Evolutionary conservation across 1,284 basidiomycete species (phyloP).

Genomic region (Trametes pubescens): DNA sequence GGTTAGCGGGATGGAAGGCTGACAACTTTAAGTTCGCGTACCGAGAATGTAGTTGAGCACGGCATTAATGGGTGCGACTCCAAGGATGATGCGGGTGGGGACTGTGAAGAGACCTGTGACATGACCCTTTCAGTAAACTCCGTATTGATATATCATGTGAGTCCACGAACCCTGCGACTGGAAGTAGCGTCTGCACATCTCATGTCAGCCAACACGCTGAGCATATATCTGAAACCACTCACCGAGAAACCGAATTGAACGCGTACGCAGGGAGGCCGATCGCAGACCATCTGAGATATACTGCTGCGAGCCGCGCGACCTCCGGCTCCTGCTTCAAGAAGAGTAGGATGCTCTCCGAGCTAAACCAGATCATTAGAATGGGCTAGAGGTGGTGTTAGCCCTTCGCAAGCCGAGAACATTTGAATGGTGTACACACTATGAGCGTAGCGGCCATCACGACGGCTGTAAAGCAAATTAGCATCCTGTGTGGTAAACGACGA

Average conservation of each 20-base stretch:
- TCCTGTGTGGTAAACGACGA: background rate
- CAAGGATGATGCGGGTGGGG: conserved; percentile 86
- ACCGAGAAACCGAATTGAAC: conserved; percentile 74
- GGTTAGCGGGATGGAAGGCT: background rate
- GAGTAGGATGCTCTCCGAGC: conserved; percentile 82
- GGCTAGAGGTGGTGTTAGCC: conserved; percentile 52
- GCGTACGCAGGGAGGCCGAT: conserved; percentile 91
- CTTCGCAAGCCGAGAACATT: too few species aligned
- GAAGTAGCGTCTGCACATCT: conserved; percentile 74
- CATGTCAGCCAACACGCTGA: background rate
- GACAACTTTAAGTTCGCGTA: conserved; percentile 39
- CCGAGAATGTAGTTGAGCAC: conserved; percentile 86
- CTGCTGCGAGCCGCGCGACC: conserved; percentile 80
- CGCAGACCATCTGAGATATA: conserved; percentile 82
- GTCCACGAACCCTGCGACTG: conserved; percentile 76
- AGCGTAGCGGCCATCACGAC: conserved; percentile 70
- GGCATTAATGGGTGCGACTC: conserved; percentile 89
- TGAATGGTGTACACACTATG: conserved; percentile 64
- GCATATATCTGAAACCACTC: conserved; percentile 27
- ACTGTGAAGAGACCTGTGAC: conserved; percentile 79
- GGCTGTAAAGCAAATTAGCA: conserved; percentile 47
- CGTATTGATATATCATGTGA: background rate
- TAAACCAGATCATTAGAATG: conserved; percentile 78
- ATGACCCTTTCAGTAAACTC: background rate
- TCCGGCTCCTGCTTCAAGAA: conserved; percentile 86